These are phyloP conservation scores for Amaranthus hypochondriacus DNA, from an alignment of 148 eudicot species.

Conservation along the genomic window DNA sequence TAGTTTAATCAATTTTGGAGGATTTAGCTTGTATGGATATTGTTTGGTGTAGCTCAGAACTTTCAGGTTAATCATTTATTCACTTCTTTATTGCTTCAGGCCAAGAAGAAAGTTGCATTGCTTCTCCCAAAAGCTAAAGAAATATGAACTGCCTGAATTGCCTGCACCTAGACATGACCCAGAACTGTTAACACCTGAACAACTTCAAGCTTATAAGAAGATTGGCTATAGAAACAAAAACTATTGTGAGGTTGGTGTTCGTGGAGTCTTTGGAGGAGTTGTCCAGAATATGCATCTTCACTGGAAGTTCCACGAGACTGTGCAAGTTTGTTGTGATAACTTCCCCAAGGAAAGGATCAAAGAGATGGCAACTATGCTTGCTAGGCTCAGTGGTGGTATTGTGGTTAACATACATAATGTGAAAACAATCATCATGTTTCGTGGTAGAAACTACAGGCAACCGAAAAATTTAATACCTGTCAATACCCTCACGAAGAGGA, in stretches of 20 bases:
- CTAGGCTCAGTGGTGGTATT: slow-evolving; percentile 94
- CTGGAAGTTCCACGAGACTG: slow-evolving; percentile 99
- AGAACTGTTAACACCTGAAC: slow-evolving; percentile 85
- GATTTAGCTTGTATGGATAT: slow-evolving; percentile 3
- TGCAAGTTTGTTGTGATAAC: slow-evolving; percentile 98
- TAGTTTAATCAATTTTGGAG: neutral
- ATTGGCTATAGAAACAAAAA: slow-evolving; percentile 93
- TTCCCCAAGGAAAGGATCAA: slow-evolving; percentile 95
- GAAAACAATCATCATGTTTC: slow-evolving; percentile 95
- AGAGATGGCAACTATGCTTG: slow-evolving; percentile 92
- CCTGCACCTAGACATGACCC: slow-evolving; percentile 95
- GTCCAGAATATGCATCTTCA: slow-evolving; percentile 99
- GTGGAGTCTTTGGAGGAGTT: slow-evolving; percentile 99
- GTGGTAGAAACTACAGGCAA: slow-evolving; percentile 94
- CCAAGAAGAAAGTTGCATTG: slow-evolving; percentile 94
- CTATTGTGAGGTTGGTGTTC: slow-evolving; percentile 92
- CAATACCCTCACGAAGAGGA: slow-evolving; percentile 94
- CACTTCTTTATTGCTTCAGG: slow-evolving; percentile 43
- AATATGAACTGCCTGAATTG: slow-evolving; percentile 92
- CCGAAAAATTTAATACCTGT: slow-evolving; percentile 92
- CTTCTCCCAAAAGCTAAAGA: slow-evolving; percentile 92
- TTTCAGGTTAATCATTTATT: neutral
- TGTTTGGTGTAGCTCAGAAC: neutral
- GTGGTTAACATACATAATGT: slow-evolving; percentile 92
- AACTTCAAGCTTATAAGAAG: slow-evolving; percentile 86